Evolutionary conservation across 1,284 basidiomycete species (phyloP).

Genomic region (Leucoagaricus sp.): DNA sequence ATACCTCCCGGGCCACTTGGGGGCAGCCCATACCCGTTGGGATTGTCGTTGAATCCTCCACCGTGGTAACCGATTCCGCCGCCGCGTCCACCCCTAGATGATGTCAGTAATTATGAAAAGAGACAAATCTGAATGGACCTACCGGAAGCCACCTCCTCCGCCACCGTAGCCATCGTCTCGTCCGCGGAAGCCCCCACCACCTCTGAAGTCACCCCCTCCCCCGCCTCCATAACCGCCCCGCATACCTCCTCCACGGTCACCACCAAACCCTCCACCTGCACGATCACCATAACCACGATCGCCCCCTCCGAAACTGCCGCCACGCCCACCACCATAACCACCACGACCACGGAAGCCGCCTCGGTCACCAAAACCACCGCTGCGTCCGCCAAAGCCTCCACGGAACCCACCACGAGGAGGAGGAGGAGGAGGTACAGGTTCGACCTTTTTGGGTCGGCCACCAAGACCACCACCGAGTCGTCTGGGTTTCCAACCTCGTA

Average conservation of each 20-base stretch:
- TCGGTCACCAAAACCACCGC: constrained; percentile 17
- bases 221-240: constrained; percentile 23
- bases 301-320: constrained; percentile 28
- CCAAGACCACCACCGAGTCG: constrained; percentile 95
- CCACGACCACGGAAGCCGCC: constrained; percentile 22
- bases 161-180: constrained; percentile 21
- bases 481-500: constrained; percentile 97
- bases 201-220: constrained; percentile 23
- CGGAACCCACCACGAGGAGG: constrained; percentile 27
- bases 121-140: not conserved
- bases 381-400: constrained; percentile 25
- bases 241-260: constrained; percentile 35
- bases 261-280: constrained; percentile 27
- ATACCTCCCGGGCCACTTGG: constrained; percentile 37
- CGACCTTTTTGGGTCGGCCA: constrained; percentile 87
- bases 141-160: constrained; percentile 19
- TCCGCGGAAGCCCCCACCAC: constrained; percentile 22
- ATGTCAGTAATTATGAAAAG: constrained; percentile 21
- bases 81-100: constrained; percentile 61
- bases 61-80: constrained; percentile 73
- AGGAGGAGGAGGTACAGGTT: constrained; percentile 39
- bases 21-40: constrained; percentile 52
- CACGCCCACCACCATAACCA: constrained; percentile 25
- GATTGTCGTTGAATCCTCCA: constrained; percentile 56
- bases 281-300: constrained; percentile 15